Evolutionary conservation across 371 early-diverging fungal species (phyloP).

Genomic region (Massospora cicadina): DNA sequence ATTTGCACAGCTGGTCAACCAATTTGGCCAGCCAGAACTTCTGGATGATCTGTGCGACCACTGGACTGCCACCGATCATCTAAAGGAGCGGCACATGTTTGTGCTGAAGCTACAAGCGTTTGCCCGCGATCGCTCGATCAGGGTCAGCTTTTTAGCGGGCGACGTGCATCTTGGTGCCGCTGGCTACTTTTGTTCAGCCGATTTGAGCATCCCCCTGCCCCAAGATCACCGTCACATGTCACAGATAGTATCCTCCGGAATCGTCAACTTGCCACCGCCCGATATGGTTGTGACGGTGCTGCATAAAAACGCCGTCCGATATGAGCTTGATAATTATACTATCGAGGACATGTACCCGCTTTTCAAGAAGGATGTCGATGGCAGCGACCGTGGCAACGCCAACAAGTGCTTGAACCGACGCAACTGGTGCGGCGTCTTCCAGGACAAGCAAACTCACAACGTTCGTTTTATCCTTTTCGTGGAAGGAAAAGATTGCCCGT

Average conservation of each 20-base stretch:
- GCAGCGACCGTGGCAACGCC: constrained; percentile 11
- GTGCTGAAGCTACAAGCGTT: constrained; percentile 41
- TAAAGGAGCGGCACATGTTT: constrained; percentile 45
- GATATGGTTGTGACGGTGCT: constrained; percentile 19
- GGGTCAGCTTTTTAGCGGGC: constrained; percentile 69
- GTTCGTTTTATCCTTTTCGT: constrained; percentile 1
- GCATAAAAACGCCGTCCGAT: constrained; percentile 19
- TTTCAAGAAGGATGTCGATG: constrained; percentile 28
- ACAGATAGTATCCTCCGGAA: constrained; percentile 58
- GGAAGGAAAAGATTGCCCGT: neutral
- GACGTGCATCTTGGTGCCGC: constrained; percentile 75
- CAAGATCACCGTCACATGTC: constrained; percentile 50
- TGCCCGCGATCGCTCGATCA: constrained; percentile 33
- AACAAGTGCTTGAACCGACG: constrained; percentile 6
- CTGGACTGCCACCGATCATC: constrained; percentile 38
- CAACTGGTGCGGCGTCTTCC: constrained; percentile 6
- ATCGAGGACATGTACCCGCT: constrained; percentile 27
- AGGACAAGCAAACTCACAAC: neutral
- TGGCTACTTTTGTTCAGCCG: constrained; percentile 26
- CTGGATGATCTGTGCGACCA: constrained; percentile 65
- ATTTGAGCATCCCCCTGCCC: constrained; percentile 29
- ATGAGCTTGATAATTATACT: constrained; percentile 21
- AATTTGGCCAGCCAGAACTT: constrained; percentile 65
- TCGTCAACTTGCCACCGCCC: constrained; percentile 36
- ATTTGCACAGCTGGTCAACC: constrained; percentile 29